phyloP scores from a whole-genome alignment of 257 asterid genomes.

The Primulina eburnea region DNA sequence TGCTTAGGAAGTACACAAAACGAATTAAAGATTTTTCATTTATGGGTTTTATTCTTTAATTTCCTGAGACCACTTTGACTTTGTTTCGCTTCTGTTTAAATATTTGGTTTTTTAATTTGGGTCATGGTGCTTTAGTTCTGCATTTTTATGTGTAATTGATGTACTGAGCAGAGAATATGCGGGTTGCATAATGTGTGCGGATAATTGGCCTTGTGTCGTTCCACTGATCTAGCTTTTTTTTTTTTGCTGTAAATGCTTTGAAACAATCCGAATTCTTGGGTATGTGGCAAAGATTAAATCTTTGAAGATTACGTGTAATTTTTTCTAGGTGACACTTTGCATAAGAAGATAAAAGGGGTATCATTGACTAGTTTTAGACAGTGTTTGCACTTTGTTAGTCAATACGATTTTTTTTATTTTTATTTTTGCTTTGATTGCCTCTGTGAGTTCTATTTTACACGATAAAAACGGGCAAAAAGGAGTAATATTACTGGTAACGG shows the following conservation, averaged over 20 bases:
- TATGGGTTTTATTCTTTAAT: slow-evolving; percentile 16
- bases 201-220: slow-evolving; percentile 15
- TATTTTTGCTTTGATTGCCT: neutral
- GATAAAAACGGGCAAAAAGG: neutral
- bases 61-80: neutral
- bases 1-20: slow-evolving; percentile 18
- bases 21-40: neutral
- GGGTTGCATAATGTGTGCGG: neutral
- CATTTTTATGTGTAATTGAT: slow-evolving; percentile 12
- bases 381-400: neutral
- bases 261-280: slow-evolving; percentile 4
- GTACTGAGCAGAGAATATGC: neutral
- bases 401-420: too few species aligned
- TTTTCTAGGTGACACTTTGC: neutral
- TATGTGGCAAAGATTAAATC: slow-evolving; percentile 1
- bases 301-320: neutral
- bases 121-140: slow-evolving; percentile 8
- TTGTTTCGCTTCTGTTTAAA: neutral
- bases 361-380: neutral
- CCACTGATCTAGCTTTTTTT: slow-evolving; percentile 20
- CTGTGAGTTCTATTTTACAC: neutral
- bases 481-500: neutral
- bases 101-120: neutral
- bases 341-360: neutral
- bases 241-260: slow-evolving; percentile 16